Conservation (phyloP, 305 asterid species). For the Rubia balearica region DNA sequence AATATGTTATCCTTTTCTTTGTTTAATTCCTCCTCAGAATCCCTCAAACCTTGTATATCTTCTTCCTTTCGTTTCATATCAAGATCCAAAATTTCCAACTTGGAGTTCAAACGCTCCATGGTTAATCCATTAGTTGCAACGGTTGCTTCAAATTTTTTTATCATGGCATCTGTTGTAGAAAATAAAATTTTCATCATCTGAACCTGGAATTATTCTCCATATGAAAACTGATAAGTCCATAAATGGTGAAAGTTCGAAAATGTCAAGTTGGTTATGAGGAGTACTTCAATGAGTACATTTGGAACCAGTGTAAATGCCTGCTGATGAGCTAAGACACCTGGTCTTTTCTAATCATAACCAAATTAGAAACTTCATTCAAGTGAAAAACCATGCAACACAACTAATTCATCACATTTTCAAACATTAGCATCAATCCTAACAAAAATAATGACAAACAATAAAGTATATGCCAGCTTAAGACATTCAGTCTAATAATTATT, state of each 20-base stretch:
- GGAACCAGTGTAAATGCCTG: slow-evolving; percentile 1
- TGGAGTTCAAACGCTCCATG: slow-evolving; percentile 48
- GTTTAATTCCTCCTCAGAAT: slow-evolving; percentile 47
- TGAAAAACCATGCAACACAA: neutral
- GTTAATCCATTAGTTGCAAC: slow-evolving; percentile 44
- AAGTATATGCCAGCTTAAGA: neutral
- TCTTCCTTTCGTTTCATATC: slow-evolving; percentile 65
- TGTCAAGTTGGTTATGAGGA: neutral
- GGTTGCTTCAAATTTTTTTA: slow-evolving; percentile 57
- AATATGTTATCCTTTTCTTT: slow-evolving; percentile 49
- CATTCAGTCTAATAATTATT: neutral
- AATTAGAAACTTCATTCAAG: neutral
- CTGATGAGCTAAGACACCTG: neutral
- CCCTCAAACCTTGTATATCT: slow-evolving; percentile 38
- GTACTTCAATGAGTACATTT: neutral
- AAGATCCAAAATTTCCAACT: slow-evolving; percentile 57
- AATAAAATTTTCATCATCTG: slow-evolving; percentile 9
- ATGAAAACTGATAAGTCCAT: slow-evolving; percentile 1
- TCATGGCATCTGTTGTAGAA: slow-evolving; percentile 41
- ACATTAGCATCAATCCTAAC: neutral
- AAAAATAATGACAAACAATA: neutral
- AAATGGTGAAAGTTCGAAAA: neutral
- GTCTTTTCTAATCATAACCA: neutral
- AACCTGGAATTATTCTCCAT: slow-evolving; percentile 1
- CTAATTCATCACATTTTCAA: slow-evolving; percentile 1